phyloP scores from a whole-genome alignment of 176 grass and related monocot species.

The Zoysia pacifica region DNA sequence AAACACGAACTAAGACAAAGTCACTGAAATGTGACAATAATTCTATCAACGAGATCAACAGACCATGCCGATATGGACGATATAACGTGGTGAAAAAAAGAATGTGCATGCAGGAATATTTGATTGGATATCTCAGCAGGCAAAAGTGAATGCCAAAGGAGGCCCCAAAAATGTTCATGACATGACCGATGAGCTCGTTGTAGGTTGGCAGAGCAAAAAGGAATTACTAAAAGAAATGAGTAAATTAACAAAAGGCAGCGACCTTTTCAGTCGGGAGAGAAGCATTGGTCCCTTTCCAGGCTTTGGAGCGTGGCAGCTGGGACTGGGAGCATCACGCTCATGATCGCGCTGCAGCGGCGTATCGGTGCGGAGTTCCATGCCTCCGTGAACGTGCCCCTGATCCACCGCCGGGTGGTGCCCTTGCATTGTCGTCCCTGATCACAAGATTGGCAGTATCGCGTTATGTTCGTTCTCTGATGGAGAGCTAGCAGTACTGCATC shows the following conservation, averaged over 20 bases:
- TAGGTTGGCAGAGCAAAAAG: constrained; percentile 5
- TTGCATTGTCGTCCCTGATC: constrained; percentile 38
- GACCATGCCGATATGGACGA: neutral
- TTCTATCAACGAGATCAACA: neutral
- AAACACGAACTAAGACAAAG: too few relatives aligned
- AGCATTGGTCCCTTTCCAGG: constrained; percentile 47
- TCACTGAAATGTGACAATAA: too few relatives aligned
- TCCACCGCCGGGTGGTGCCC: constrained; percentile 34
- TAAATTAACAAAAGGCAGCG: constrained; percentile 57
- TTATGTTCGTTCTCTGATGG: constrained; percentile 20
- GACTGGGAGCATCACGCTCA: constrained; percentile 36
- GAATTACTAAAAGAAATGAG: neutral
- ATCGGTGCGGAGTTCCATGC: constrained; percentile 46
- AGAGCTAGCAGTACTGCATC: constrained; percentile 3
- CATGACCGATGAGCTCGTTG: constrained; percentile 46
- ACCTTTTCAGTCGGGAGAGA: constrained; percentile 69
- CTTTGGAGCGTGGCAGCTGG: constrained; percentile 43
- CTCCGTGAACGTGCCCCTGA: constrained; percentile 31
- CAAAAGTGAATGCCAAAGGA: constrained; percentile 23
- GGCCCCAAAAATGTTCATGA: constrained; percentile 30
- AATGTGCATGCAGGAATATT: neutral
- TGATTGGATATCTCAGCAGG: constrained; percentile 9
- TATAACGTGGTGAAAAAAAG: neutral
- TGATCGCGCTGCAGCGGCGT: constrained; percentile 33
- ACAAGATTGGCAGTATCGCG: constrained; percentile 23